A percentile compares a stretch with the other conserved stretches of the same genome.
phyloP scores from a whole-genome alignment of 129 eudicot species.

The Flaveria brownii region DNA sequence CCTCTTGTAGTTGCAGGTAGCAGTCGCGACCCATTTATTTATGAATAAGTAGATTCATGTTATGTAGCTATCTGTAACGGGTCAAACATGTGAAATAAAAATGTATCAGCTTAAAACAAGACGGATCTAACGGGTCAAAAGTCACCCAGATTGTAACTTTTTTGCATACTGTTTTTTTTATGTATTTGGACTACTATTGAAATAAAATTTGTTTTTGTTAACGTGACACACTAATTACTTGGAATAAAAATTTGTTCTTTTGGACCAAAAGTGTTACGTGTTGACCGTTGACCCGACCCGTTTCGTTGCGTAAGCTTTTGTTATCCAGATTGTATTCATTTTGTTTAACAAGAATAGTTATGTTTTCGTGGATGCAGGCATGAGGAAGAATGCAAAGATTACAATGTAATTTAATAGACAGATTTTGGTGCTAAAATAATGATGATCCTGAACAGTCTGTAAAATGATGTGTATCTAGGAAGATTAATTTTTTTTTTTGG shows the following conservation, averaged over 20 bases:
- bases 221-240: neutral
- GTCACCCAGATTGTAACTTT: neutral
- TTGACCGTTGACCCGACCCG: neutral
- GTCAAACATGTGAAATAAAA: neutral
- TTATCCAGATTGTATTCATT: neutral
- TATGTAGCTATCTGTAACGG: neutral
- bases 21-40: neutral
- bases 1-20: neutral
- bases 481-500: neutral
- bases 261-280: neutral
- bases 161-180: neutral
- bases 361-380: slow-evolving; percentile 33
- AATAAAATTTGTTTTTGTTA: neutral
- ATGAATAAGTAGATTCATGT: neutral
- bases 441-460: slow-evolving; percentile 10
- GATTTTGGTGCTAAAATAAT: slow-evolving; percentile 25
- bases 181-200: neutral
- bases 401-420: slow-evolving; percentile 10
- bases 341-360: neutral
- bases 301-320: neutral
- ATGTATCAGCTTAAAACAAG: neutral
- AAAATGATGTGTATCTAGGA: slow-evolving; percentile 12
- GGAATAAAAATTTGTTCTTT: neutral
- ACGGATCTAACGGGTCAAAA: neutral
- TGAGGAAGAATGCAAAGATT: slow-evolving; percentile 19